A percentile compares a stretch with the other conserved stretches of the same genome.
Conservation (phyloP, 176 grass and related monocot genomes). For the Leersia perrieri region DNA sequence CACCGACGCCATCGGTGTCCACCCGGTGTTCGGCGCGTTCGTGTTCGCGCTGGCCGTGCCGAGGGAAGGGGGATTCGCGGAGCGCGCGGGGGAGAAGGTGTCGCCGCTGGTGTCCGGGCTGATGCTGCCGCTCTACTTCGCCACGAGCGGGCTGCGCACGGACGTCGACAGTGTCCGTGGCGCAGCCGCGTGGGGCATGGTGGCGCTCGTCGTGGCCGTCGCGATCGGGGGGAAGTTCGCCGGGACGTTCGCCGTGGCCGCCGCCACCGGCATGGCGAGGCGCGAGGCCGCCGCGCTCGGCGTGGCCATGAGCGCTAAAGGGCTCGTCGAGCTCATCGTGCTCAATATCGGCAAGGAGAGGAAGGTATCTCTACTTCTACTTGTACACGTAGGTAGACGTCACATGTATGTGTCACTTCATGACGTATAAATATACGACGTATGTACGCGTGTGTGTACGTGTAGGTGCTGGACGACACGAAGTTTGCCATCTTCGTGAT, state of each 20-base stretch:
- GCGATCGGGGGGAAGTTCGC: background rate
- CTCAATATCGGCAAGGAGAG: constrained; percentile 20
- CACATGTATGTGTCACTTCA: background rate
- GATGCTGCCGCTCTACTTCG: constrained; percentile 17
- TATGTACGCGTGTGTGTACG: background rate
- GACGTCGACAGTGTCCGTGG: background rate
- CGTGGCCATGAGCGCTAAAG: constrained; percentile 3
- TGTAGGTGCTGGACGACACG: constrained; percentile 77
- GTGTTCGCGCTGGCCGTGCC: background rate
- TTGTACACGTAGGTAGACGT: background rate
- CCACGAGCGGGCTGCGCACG: background rate
- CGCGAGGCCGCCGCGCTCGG: background rate
- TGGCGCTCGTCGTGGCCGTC: background rate
- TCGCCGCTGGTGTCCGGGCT: background rate
- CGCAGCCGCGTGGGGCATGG: background rate
- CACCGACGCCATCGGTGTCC: background rate
- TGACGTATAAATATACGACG: background rate
- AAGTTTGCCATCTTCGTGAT: constrained; percentile 81
- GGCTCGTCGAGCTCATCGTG: constrained; percentile 24
- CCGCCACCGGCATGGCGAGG: background rate
- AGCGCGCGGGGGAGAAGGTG: background rate
- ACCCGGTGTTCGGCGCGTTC: constrained; percentile 10
- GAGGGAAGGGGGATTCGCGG: background rate
- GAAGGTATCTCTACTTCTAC: background rate
- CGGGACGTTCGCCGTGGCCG: background rate